A percentile compares a stretch with the other conserved stretches of the same genome.
Conservation (phyloP, 139 green algal species). For the Diplosphaera chodatii region DNA sequence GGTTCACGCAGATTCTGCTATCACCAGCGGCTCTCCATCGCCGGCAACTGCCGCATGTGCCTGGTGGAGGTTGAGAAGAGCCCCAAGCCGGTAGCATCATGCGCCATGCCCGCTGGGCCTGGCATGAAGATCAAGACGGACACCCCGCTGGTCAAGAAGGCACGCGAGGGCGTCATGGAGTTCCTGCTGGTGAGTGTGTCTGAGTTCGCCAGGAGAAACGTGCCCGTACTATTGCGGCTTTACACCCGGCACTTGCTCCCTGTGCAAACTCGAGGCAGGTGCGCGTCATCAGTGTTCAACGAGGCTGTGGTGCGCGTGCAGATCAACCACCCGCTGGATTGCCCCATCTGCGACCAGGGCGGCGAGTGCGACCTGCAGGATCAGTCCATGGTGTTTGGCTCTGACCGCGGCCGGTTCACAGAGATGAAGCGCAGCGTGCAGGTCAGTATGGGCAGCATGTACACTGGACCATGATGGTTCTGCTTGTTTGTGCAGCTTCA, state of each 20-base stretch:
- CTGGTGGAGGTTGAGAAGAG: constrained; percentile 97
- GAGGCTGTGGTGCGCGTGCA: constrained; percentile 18
- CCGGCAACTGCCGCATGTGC: constrained; percentile 99
- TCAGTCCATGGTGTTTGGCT: constrained; percentile 88
- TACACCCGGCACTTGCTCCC: neutral
- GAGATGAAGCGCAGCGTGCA: constrained; percentile 85
- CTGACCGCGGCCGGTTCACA: constrained; percentile 82
- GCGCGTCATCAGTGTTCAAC: no score
- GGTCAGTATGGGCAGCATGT: no score
- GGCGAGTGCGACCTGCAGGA: constrained; percentile 99
- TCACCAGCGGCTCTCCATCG: constrained; percentile 94
- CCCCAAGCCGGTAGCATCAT: constrained; percentile 96
- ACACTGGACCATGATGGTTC: no score
- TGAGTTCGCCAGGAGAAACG: no score
- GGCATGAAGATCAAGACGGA: constrained; percentile 97
- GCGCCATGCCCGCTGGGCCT: constrained; percentile 91
- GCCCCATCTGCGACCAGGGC: constrained; percentile 98
- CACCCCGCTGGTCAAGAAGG: constrained; percentile 95
- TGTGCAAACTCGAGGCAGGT: no score
- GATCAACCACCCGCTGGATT: constrained; percentile 98
- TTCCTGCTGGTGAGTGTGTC: constrained; percentile 87
- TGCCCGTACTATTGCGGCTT: no score
- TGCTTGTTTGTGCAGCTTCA: no score
- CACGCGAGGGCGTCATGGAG: constrained; percentile 98
- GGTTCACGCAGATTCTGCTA: constrained; percentile 90